These are phyloP conservation scores for Guyanaporus albipodus DNA, from an alignment of 768 basidiomycete genomes.

Conservation along the genomic window DNA sequence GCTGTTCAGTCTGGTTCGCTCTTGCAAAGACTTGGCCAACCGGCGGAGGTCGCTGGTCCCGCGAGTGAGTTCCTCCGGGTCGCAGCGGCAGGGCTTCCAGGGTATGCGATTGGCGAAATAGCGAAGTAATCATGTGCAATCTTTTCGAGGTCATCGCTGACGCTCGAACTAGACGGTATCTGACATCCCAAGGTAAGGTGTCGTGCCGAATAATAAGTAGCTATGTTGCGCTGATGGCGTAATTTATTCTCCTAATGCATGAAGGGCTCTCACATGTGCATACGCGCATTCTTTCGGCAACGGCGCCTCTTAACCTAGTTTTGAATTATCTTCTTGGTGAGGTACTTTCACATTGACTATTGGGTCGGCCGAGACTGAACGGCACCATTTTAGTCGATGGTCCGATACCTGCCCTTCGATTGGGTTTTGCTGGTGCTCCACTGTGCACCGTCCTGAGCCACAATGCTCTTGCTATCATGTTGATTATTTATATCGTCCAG, in stretches of 20 bases:
- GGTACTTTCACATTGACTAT: not conserved
- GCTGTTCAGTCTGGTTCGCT: constrained; percentile 30
- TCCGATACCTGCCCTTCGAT: constrained; percentile 23
- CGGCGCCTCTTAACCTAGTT: constrained; percentile 20
- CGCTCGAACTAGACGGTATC: constrained; percentile 15
- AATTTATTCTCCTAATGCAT: not conserved
- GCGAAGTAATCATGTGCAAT: constrained; percentile 27
- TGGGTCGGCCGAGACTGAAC: not conserved
- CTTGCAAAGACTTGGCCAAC: constrained; percentile 35
- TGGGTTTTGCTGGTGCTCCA: constrained; percentile 26
- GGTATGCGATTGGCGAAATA: constrained; percentile 42
- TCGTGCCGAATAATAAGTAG: not conserved
- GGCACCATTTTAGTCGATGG: constrained; percentile 17
- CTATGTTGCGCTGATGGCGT: not conserved
- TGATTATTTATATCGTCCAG: constrained; percentile 23
- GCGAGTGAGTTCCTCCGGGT: constrained; percentile 40
- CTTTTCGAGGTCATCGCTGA: constrained; percentile 2
- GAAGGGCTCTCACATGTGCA: constrained; percentile 24
- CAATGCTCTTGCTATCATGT: constrained; percentile 17
- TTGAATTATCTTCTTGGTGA: constrained; percentile 28
- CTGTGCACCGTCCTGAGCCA: constrained; percentile 28
- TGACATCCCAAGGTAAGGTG: constrained; percentile 17
- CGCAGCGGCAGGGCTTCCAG: constrained; percentile 41
- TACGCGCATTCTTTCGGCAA: constrained; percentile 20
- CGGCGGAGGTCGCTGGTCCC: constrained; percentile 36